Conservation (phyloP, 306 rosid genomes). For the Sicyos baderoa region DNA sequence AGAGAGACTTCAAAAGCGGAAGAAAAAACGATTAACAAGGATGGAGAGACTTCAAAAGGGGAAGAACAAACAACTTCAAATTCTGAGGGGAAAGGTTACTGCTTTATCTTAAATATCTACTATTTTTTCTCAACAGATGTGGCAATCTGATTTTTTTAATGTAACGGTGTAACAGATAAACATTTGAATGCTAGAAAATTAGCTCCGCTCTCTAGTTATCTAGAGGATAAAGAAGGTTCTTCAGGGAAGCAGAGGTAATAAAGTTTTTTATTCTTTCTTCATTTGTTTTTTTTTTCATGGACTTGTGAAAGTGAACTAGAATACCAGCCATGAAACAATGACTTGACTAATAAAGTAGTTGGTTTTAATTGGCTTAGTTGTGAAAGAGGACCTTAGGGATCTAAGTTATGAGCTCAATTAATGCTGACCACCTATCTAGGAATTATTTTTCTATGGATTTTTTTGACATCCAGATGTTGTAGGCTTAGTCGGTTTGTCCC, state of each 20-base stretch:
- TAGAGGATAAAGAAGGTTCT: constrained; percentile 44
- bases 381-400: too few species aligned
- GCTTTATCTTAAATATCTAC: constrained; percentile 6
- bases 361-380: neutral
- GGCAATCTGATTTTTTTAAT: constrained; percentile 22
- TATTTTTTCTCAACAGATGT: constrained; percentile 16
- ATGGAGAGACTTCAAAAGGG: constrained; percentile 20
- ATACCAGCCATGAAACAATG: neutral
- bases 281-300: neutral
- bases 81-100: constrained; percentile 52
- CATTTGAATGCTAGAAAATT: constrained; percentile 38
- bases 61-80: constrained; percentile 38
- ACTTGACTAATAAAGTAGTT: constrained; percentile 9
- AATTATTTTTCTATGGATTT: too few species aligned
- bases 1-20: constrained; percentile 13
- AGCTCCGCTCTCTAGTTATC: constrained; percentile 37
- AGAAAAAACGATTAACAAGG: constrained; percentile 34
- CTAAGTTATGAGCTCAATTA: too few species aligned
- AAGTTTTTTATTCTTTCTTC: neutral
- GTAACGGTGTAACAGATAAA: constrained; percentile 34
- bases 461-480: too few species aligned
- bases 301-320: neutral
- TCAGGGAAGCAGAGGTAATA: constrained; percentile 74
- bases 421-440: too few species aligned
- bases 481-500: too few species aligned